Conservation (phyloP, 2,329 filamentous ascomycete genomes). For the Sordariomycetes sp. region DNA sequence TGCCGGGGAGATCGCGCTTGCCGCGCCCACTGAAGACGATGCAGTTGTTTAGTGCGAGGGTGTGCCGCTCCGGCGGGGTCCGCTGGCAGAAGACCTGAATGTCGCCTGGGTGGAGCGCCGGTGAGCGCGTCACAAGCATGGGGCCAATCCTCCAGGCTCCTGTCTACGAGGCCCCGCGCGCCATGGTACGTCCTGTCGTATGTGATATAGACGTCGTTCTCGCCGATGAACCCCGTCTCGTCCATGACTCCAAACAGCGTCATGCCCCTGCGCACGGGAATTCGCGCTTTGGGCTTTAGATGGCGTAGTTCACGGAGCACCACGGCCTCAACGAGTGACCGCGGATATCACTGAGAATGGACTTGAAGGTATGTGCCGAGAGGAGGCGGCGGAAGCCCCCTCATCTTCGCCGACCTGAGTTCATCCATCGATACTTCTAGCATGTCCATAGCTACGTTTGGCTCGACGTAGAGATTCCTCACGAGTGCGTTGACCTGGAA, state of each 20-base stretch:
- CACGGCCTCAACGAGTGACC: conserved; percentile 55
- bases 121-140: conserved; percentile 63
- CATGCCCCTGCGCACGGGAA: conserved; percentile 55
- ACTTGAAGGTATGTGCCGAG: conserved; percentile 38
- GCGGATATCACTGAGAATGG: conserved; percentile 36
- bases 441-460: conserved; percentile 32
- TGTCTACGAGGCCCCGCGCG: conserved; percentile 6
- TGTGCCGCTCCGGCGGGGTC: conserved; percentile 44
- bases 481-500: conserved; percentile 53
- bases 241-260: conserved; percentile 78
- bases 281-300: conserved; percentile 67
- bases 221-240: conserved; percentile 54
- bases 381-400: conserved; percentile 19
- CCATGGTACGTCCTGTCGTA: conserved; percentile 21
- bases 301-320: conserved; percentile 58
- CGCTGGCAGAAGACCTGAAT: conserved; percentile 53
- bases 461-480: conserved; percentile 48
- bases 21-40: conserved; percentile 67
- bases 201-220: conserved; percentile 56
- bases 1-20: conserved; percentile 59
- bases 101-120: conserved; percentile 72
- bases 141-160: conserved; percentile 13
- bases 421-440: conserved; percentile 25
- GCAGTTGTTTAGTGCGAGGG: conserved; percentile 57
- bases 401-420: conserved; percentile 12